Evolutionary conservation across 352 stramenopile genomes (phyloP), one percentile per base, ranked within the genome.

Genomic region (Pythium scleroteichum): DNA sequence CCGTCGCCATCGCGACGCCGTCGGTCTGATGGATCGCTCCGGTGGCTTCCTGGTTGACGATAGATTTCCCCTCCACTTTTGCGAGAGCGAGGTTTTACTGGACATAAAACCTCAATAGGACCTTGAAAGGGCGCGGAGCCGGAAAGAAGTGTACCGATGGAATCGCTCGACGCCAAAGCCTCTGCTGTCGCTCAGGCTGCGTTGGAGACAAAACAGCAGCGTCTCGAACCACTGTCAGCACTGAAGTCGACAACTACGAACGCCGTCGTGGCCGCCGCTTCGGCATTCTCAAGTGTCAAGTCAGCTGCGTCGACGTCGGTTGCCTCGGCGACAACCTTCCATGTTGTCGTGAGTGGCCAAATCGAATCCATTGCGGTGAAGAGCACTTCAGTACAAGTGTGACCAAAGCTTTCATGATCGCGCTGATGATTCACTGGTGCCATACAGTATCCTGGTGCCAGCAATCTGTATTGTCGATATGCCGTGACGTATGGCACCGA

Each of bases 391-490:
- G 5, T 35, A 10, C 29, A 10, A 35, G 29, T n/a, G n/a, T n/a
- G n/a, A n/a, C n/a, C n/a, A 4, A 27, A n/a, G 29, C 41, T 19
- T 10, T 69, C n/a, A n/a, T n/a, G n/a, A n/a, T n/a, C n/a, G n/a
- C n/a, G 10, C 2, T 27, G 16, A 40, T 55, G 17, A 22, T 53
- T 13, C 17, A 19, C 47, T 24, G 48, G 33, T 17, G 48, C 17
- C 23, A 7, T 20, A 14, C 59, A 95, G 78, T 94, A 92, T 51
- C 76, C 73, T 17, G 81, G 78, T 2, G 65, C 94, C 24, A 79
- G 80, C 46, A 95, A 97, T 59, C 55, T 98, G 12, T 98, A 98
- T 66, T 98, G 90, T 53, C 86, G 91, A 47, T 98, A 98, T 61
- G 65, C 79, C 17, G 86, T 98, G 54, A 90, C 77, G 3, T 97